These are phyloP conservation scores for Chlorophyllum brunneum DNA, from an alignment of 768 basidiomycete genomes.

Conservation along the genomic window DNA sequence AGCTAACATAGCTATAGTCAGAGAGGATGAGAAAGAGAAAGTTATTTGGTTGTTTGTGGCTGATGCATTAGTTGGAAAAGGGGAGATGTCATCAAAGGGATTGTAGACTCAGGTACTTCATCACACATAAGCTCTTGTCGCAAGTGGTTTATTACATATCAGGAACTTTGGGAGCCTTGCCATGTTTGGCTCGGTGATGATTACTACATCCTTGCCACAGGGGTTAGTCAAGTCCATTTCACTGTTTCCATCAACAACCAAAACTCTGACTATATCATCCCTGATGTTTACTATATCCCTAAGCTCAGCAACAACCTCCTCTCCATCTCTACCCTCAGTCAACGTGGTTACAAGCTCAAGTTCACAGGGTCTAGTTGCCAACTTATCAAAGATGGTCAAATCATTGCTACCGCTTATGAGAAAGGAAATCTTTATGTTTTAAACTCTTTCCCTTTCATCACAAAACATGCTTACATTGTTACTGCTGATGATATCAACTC, in stretches of 20 bases:
- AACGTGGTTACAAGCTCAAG: not conserved
- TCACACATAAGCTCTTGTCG: constrained; percentile 14
- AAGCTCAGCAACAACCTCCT: not conserved
- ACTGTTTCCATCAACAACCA: not conserved
- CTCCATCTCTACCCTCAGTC: not conserved
- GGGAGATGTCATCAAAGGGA: constrained; percentile 6
- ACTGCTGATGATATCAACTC: too few relatives aligned
- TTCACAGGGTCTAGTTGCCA: too few relatives aligned
- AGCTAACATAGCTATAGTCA: constrained; percentile 9
- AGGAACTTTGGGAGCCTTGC: constrained; percentile 1
- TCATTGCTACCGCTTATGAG: too few relatives aligned
- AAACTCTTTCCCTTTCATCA: too few relatives aligned
- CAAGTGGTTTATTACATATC: constrained; percentile 14
- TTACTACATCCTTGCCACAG: constrained; percentile 12
- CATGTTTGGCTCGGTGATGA: constrained; percentile 17
- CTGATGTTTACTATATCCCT: not conserved
- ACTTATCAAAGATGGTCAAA: too few relatives aligned
- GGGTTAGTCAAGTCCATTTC: not conserved
- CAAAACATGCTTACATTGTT: too few relatives aligned
- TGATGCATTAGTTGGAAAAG: not conserved
- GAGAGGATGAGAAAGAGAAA: not conserved
- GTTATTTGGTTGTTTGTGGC: constrained; percentile 9
- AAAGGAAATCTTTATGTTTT: too few relatives aligned
- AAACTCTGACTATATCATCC: not conserved
- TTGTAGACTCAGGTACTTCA: constrained; percentile 16